phyloP scores from a whole-genome alignment of 441 rosid genomes.

The Populus trichocarpa region DNA sequence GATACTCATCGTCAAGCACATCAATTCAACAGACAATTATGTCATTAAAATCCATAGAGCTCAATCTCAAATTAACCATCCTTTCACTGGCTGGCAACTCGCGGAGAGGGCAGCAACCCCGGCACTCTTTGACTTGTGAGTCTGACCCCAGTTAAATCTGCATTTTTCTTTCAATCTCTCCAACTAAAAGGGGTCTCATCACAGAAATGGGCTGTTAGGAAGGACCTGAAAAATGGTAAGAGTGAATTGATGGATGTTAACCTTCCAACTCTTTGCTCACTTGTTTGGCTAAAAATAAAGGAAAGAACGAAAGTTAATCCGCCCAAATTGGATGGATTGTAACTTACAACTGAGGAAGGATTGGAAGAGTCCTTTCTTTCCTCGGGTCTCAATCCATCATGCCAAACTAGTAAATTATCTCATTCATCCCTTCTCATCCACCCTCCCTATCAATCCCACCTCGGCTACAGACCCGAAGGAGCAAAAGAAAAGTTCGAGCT shows the following conservation, averaged over 20 bases:
- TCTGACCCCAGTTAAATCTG: not conserved
- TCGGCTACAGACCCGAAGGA: not conserved
- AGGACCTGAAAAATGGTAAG: no score
- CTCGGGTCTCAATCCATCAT: not conserved
- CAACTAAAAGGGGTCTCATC: no score
- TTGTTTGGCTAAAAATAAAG: no score
- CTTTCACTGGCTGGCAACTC: not conserved
- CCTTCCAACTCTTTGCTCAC: no score
- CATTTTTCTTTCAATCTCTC: no score
- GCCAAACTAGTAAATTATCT: not conserved
- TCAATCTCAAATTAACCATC: not conserved
- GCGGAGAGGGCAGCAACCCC: not conserved
- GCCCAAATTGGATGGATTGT: not conserved
- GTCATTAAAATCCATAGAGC: not conserved
- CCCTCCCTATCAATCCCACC: no score
- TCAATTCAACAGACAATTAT: slow-evolving; percentile 3
- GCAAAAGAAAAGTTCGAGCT: not conserved
- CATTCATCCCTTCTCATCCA: not conserved
- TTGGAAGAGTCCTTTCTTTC: not conserved
- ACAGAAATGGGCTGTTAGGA: no score
- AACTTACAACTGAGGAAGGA: not conserved
- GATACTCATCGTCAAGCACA: not conserved
- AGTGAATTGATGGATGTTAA: no score
- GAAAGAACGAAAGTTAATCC: no score
- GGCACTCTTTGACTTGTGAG: not conserved